Evolutionary conservation across 352 stramenopile species (phyloP), one percentile per base, ranked within the genome.

Genomic region (Halophytophthora polymorphica): DNA sequence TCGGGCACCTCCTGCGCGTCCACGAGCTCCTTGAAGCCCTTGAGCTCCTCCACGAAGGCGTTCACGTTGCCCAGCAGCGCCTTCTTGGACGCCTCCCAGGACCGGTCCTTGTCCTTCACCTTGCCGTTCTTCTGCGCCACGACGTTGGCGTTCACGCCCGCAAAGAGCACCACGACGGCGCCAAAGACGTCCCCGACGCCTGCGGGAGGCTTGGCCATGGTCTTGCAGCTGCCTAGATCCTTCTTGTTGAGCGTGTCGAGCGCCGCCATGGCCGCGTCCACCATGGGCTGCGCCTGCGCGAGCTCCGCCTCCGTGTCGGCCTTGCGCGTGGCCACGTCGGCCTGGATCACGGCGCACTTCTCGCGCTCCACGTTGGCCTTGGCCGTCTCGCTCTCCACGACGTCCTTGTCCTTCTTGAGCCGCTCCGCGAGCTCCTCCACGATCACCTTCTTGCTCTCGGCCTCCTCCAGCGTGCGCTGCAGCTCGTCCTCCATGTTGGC

Each of bases 11-110:
- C 64, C 23, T 87, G 69, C 12, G 73, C 69, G 39, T 93, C 83
- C 13, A 91, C 75, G 0, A 84, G 45, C 3, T 42, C 50, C 45
- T 92, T 93, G 48, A 92, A 93, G 6, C 57, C 56, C 53, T 97
- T 95, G 4, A 98, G 71, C 28, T 96, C 80, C 39, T 97, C 88
- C 18, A 98, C 90, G 46, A 98, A 93, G 12, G 84, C 90, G 43
- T 96, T 96, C 39, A 98, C 88, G 48, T 98, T 96, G 13, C 83
- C 67, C 34, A 98, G 61, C 8, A 98, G 48, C 17, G 88, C 76
- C 54, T 98, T 98, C 70, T 98, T 98, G 18, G 75, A 81, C 1
- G 83, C 84, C 29, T 98, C 93, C 94, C 94, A 98, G 5, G 79
- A 84, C 15, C 89, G 83, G 61, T 98, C 92, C 56, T 98, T 98